phyloP scores from a whole-genome alignment of 352 stramenopile species.

The Globisporangium apiculatum region DNA sequence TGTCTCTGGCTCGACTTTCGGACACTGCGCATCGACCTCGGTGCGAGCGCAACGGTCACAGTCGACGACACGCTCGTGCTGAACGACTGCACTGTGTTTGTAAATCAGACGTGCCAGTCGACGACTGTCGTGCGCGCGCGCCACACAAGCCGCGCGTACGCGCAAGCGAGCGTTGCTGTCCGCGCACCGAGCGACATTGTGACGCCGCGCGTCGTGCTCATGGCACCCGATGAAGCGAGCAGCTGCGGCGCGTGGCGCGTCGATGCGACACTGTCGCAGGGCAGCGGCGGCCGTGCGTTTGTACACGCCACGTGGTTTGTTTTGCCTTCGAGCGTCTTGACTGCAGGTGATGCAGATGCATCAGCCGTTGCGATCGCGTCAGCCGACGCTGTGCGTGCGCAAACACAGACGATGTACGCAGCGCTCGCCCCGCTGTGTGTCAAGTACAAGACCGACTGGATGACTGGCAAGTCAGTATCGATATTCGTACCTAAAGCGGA shows the following conservation, averaged over 20 bases:
- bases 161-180: conserved; percentile 36
- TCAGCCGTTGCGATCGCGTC: too few relatives aligned
- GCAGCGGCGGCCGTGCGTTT: conserved; percentile 42
- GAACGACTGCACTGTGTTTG: conserved; percentile 42
- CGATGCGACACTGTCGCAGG: conserved; percentile 50
- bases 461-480: conserved; percentile 19
- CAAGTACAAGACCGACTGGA: conserved; percentile 46
- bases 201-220: conserved; percentile 34
- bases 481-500: conserved; percentile 24
- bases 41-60: conserved; percentile 31
- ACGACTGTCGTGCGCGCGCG: conserved; percentile 35
- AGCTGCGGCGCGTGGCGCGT: conserved; percentile 46
- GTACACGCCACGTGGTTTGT: conserved; percentile 31
- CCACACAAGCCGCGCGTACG: conserved; percentile 46
- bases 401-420: conserved; percentile 22
- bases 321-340: conserved; percentile 22
- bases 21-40: conserved; percentile 42
- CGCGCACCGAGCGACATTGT: conserved; percentile 23
- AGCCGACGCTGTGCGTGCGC: background rate
- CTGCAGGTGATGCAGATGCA: background rate
- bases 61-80: conserved; percentile 35
- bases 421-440: conserved; percentile 28
- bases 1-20: conserved; percentile 58
- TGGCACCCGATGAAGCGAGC: conserved; percentile 41
- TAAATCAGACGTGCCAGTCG: conserved; percentile 40